Evolutionary conservation across 2,329 filamentous ascomycete genomes (phyloP).

Genomic region (Chaetomiaceae sp.): DNA sequence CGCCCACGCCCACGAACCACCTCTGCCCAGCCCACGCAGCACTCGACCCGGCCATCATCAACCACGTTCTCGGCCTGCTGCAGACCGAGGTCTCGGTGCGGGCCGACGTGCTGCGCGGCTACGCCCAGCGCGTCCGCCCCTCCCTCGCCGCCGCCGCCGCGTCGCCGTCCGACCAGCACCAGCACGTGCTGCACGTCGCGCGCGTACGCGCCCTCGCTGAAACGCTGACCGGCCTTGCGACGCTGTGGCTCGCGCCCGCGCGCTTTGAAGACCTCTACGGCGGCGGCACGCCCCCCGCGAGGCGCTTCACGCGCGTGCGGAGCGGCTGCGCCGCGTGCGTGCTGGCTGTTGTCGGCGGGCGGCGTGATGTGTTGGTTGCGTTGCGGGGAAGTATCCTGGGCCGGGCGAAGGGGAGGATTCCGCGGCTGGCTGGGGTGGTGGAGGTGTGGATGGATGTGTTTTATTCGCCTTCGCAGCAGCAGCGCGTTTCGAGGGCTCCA

Average conservation of each 20-base stretch:
- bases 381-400: slow-evolving; percentile 39
- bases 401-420: slow-evolving; percentile 28
- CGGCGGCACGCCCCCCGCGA: slow-evolving; percentile 20
- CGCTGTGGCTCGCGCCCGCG: slow-evolving; percentile 34
- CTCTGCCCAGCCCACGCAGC: neutral
- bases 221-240: neutral
- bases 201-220: neutral
- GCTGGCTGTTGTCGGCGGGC: slow-evolving; percentile 42
- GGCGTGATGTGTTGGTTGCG: slow-evolving; percentile 37
- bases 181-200: neutral
- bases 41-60: neutral
- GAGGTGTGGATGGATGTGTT: slow-evolving; percentile 38
- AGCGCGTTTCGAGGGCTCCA: too few relatives aligned
- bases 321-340: slow-evolving; percentile 49
- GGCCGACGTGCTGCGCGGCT: neutral
- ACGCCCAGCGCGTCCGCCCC: neutral
- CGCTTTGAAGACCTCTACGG: slow-evolving; percentile 34
- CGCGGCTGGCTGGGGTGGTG: slow-evolving; percentile 36
- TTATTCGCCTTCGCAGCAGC: too few relatives aligned
- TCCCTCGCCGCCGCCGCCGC: neutral
- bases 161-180: neutral
- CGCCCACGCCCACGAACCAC: too few relatives aligned
- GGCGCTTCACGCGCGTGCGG: slow-evolving; percentile 23
- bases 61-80: neutral
- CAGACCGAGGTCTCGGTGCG: neutral